phyloP scores from a whole-genome alignment of 306 rosid genomes.

The Benincasa hispida region DNA sequence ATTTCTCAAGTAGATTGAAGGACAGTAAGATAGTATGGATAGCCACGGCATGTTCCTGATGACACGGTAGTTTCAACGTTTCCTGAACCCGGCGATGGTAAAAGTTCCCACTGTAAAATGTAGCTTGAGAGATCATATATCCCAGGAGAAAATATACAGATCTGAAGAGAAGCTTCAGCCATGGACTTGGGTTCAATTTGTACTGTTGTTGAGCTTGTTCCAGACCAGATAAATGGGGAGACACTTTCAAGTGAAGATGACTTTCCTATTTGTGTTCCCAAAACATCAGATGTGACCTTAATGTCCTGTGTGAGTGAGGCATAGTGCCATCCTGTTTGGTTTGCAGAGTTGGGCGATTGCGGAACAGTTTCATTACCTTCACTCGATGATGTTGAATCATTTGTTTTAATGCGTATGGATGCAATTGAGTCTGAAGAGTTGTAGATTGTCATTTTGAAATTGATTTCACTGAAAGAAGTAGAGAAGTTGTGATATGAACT shows the following conservation, averaged over 20 bases:
- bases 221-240: constrained; percentile 72
- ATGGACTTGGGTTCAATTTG: constrained; percentile 50
- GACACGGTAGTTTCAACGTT: constrained; percentile 18
- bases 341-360: constrained; percentile 14
- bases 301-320: constrained; percentile 39
- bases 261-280: constrained; percentile 27
- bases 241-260: constrained; percentile 37
- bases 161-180: constrained; percentile 66
- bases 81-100: constrained; percentile 17
- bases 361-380: constrained; percentile 20
- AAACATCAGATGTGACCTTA: constrained; percentile 42
- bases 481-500: constrained; percentile 62
- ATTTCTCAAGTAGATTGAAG: constrained; percentile 50
- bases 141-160: constrained; percentile 81
- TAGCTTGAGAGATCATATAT: constrained; percentile 71
- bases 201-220: constrained; percentile 61
- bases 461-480: constrained; percentile 53
- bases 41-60: constrained; percentile 72
- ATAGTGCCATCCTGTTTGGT: constrained; percentile 80
- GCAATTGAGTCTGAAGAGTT: constrained; percentile 47
- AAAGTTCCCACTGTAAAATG: constrained; percentile 59
- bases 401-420: constrained; percentile 48
- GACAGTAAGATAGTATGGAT: constrained; percentile 61
- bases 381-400: constrained; percentile 18
- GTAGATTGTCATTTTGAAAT: constrained; percentile 56